Evolutionary conservation across 495 filamentous ascomycete species (phyloP).

Genomic region (Podospora pseudocomata): DNA sequence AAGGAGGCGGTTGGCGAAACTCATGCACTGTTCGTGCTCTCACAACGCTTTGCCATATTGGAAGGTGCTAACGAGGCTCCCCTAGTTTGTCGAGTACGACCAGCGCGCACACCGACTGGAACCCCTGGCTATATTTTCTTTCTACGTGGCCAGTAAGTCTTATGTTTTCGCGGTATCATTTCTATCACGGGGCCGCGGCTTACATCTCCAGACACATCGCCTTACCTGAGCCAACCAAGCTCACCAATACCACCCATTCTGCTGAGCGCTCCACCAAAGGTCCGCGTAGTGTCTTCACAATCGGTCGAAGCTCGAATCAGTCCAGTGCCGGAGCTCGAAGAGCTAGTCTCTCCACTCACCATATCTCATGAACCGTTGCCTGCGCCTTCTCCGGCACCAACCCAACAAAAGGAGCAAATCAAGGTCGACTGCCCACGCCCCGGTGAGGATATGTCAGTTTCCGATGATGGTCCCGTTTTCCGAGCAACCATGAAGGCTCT

Average conservation of each 20-base stretch:
- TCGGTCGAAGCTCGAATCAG: slow-evolving; percentile 76
- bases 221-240: slow-evolving; percentile 41
- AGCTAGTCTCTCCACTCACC: slow-evolving; percentile 64
- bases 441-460: slow-evolving; percentile 77
- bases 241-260: slow-evolving; percentile 67
- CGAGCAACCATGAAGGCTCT: slow-evolving; percentile 94
- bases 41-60: background rate
- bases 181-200: background rate
- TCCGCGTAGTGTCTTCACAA: slow-evolving; percentile 77
- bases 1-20: slow-evolving; percentile 89
- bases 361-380: slow-evolving; percentile 42
- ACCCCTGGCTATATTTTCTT: slow-evolving; percentile 85
- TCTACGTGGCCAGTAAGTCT: slow-evolving; percentile 81
- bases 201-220: slow-evolving; percentile 31
- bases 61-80: slow-evolving; percentile 25
- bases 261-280: slow-evolving; percentile 66
- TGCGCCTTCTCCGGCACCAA: slow-evolving; percentile 31
- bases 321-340: slow-evolving; percentile 52
- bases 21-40: slow-evolving; percentile 68
- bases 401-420: slow-evolving; percentile 52
- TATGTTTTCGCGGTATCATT: background rate
- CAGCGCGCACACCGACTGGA: slow-evolving; percentile 84
- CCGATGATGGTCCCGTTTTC: slow-evolving; percentile 93
- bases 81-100: slow-evolving; percentile 89
- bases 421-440: slow-evolving; percentile 88